phyloP scores from a whole-genome alignment of 495 filamentous ascomycete genomes.

The Bryoglossum gracile region DNA sequence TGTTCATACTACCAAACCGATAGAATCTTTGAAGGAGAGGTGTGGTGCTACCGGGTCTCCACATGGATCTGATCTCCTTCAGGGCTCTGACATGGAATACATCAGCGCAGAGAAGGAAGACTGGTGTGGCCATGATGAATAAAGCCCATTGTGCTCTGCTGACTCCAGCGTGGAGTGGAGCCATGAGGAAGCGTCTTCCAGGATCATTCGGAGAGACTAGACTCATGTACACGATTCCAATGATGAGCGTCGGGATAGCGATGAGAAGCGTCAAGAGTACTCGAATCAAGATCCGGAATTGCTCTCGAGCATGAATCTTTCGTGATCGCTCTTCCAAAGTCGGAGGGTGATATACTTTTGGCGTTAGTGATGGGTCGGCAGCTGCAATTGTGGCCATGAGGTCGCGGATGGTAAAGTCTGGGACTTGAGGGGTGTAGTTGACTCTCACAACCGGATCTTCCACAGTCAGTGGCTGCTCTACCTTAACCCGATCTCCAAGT shows the following conservation, averaged over 20 bases:
- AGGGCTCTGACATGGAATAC: slow-evolving; percentile 73
- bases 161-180: slow-evolving; percentile 65
- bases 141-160: slow-evolving; percentile 75
- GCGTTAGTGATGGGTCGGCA: slow-evolving; percentile 55
- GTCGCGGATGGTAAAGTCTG: slow-evolving; percentile 66
- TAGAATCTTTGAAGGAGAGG: slow-evolving; percentile 75
- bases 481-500: slow-evolving; percentile 14
- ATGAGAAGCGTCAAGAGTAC: slow-evolving; percentile 63
- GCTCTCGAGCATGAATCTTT: slow-evolving; percentile 58
- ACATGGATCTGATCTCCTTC: slow-evolving; percentile 73
- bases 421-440: slow-evolving; percentile 60
- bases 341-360: slow-evolving; percentile 69
- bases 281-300: slow-evolving; percentile 52
- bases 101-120: slow-evolving; percentile 85
- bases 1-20: slow-evolving; percentile 94
- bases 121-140: slow-evolving; percentile 79
- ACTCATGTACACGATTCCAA: slow-evolving; percentile 89
- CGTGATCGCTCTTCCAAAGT: slow-evolving; percentile 80
- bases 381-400: slow-evolving; percentile 61
- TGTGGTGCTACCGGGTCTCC: slow-evolving; percentile 70
- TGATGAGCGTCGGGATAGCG: slow-evolving; percentile 79
- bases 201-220: slow-evolving; percentile 55
- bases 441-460: slow-evolving; percentile 61
- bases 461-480: slow-evolving; percentile 44
- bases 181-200: slow-evolving; percentile 56